phyloP scores from a whole-genome alignment of 1,284 basidiomycete genomes.

The Leccinum angustisporum region DNA sequence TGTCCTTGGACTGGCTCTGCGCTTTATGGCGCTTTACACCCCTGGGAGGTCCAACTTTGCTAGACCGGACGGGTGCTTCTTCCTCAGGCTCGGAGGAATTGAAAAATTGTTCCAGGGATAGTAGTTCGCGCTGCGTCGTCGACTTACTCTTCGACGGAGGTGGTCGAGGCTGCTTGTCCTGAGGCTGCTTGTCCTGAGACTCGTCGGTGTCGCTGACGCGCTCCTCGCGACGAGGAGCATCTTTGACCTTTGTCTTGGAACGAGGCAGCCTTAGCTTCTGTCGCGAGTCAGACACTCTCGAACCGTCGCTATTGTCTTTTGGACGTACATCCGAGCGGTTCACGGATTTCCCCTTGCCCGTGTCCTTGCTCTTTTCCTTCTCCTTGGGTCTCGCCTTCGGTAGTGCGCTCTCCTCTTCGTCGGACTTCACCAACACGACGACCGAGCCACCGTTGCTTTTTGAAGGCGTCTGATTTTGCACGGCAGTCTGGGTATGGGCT shows the following conservation, averaged over 20 bases:
- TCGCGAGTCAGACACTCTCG: neutral
- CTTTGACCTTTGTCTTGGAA: constrained; percentile 1
- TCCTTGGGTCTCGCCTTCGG: constrained; percentile 4
- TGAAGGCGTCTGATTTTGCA: neutral
- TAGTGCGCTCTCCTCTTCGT: constrained; percentile 1
- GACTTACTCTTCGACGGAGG: constrained; percentile 3
- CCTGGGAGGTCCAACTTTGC: constrained; percentile 31
- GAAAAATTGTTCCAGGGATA: neutral
- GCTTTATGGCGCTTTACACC: constrained; percentile 17
- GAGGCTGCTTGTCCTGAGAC: constrained; percentile 7
- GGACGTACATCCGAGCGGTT: neutral
- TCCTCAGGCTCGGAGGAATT: constrained; percentile 5
- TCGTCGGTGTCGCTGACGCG: neutral
- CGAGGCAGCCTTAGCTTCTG: neutral
- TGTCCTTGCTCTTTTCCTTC: neutral
- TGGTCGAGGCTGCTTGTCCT: constrained; percentile 6
- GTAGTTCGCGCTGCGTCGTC: neutral
- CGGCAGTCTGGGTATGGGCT: neutral
- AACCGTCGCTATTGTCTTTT: neutral
- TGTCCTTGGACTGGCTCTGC: neutral
- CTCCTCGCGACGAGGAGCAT: neutral
- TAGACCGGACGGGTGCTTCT: neutral
- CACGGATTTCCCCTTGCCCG: neutral
- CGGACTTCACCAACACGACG: neutral
- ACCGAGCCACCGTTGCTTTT: neutral